These are phyloP conservation scores for Graphilbum sp. DNA, from an alignment of 2,329 filamentous ascomycete species.

Conservation along the genomic window DNA sequence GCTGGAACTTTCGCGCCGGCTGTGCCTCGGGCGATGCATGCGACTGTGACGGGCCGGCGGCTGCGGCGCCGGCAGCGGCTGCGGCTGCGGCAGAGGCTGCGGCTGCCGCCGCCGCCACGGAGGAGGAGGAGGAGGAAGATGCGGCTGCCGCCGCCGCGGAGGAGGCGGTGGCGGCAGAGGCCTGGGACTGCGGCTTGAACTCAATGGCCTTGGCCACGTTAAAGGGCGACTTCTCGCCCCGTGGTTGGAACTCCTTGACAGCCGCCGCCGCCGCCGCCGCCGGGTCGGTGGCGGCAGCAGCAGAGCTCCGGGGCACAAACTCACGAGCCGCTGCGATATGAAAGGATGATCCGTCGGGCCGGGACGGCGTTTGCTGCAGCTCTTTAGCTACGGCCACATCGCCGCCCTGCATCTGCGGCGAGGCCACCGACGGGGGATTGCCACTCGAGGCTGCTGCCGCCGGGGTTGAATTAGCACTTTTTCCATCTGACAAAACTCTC, in stretches of 20 bases:
- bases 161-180: too few species aligned
- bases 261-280: conserved; percentile 3
- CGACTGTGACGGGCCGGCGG: neutral
- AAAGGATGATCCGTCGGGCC: conserved; percentile 22
- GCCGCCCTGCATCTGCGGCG: neutral
- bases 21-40: neutral
- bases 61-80: conserved; percentile 2
- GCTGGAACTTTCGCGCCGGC: neutral
- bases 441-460: too few species aligned
- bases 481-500: too few species aligned
- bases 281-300: too few species aligned
- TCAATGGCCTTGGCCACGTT: conserved; percentile 10
- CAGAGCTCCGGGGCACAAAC: conserved; percentile 6
- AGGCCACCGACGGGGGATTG: too few species aligned
- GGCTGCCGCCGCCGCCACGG: conserved; percentile 2
- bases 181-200: conserved; percentile 8
- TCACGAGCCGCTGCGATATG: conserved; percentile 39
- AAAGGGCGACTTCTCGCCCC: conserved; percentile 9
- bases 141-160: too few species aligned
- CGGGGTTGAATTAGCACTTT: too few species aligned
- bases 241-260: conserved; percentile 7
- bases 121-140: conserved; percentile 3
- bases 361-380: conserved; percentile 1
- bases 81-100: neutral
- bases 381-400: conserved; percentile 3